Conservation (phyloP, 73 alveolate genomes). For the Paramecium caudatum region DNA sequence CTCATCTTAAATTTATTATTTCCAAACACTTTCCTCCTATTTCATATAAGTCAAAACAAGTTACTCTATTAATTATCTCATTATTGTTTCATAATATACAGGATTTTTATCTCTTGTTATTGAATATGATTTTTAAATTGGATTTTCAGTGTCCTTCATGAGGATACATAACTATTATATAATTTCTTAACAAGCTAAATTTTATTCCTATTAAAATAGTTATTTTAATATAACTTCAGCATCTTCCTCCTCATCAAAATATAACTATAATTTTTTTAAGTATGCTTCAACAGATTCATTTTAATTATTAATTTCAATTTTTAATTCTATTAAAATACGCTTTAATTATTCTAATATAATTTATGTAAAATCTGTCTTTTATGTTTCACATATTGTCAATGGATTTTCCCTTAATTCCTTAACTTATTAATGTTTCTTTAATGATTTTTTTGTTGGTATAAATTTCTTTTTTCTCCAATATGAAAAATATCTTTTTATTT, state of each 20-base stretch:
- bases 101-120: conserved; percentile 40
- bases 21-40: conserved; percentile 6
- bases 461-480: conserved; percentile 41
- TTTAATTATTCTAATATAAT: background rate
- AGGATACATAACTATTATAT: background rate
- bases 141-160: conserved; percentile 23
- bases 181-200: background rate
- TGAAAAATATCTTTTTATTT: conserved; percentile 5
- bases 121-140: background rate
- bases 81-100: background rate
- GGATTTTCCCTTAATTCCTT: conserved; percentile 20
- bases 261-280: background rate
- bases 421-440: background rate
- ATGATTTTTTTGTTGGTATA: background rate
- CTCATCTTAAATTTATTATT: background rate
- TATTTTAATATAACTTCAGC: background rate
- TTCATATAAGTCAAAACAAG: background rate
- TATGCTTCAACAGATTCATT: background rate
- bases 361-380: background rate
- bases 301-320: background rate
- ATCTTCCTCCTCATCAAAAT: conserved; percentile 18
- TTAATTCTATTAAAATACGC: background rate
- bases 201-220: background rate
- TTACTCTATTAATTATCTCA: background rate
- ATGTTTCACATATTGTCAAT: background rate